These are phyloP conservation scores for Stephanodiscus triporus DNA, from an alignment of 108 stramenopile species.

Conservation along the genomic window DNA sequence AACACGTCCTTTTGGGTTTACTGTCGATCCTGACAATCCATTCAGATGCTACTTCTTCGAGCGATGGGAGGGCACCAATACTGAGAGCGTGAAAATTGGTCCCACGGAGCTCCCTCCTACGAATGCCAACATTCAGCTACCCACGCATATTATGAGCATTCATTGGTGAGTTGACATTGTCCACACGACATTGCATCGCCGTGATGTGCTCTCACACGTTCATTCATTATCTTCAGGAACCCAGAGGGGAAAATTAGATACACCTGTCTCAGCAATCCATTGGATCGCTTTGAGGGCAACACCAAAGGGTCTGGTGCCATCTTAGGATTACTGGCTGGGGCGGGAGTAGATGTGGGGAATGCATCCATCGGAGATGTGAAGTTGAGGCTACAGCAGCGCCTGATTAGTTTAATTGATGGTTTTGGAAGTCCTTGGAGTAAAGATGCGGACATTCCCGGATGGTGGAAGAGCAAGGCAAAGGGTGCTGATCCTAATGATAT, in stretches of 20 bases:
- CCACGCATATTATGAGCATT: constrained; percentile 31
- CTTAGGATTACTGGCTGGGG: constrained; percentile 42
- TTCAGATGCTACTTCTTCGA: constrained; percentile 56
- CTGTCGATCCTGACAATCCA: constrained; percentile 61
- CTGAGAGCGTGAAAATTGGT: constrained; percentile 30
- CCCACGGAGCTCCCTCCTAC: constrained; percentile 19
- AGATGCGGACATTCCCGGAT: constrained; percentile 59
- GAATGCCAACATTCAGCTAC: constrained; percentile 26
- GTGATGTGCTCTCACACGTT: no score
- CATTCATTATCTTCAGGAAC: constrained; percentile 11
- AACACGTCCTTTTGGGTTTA: constrained; percentile 44
- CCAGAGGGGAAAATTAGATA: constrained; percentile 53
- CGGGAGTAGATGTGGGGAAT: constrained; percentile 24
- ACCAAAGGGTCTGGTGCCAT: constrained; percentile 47
- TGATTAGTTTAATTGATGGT: constrained; percentile 31
- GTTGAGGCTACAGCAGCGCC: constrained; percentile 50
- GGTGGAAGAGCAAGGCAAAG: constrained; percentile 59
- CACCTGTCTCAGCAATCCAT: constrained; percentile 15
- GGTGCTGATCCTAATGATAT: constrained; percentile 41
- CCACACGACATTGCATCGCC: no score
- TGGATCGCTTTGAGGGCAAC: constrained; percentile 58
- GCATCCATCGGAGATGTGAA: constrained; percentile 34
- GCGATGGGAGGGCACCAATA: constrained; percentile 50
- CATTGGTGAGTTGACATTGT: constrained; percentile 7
- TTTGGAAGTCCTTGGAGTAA: constrained; percentile 43